Base-by-base conservation (phyloP, 2,329 filamentous ascomycete genomes). In the Aureobasidium pullulans region DNA sequence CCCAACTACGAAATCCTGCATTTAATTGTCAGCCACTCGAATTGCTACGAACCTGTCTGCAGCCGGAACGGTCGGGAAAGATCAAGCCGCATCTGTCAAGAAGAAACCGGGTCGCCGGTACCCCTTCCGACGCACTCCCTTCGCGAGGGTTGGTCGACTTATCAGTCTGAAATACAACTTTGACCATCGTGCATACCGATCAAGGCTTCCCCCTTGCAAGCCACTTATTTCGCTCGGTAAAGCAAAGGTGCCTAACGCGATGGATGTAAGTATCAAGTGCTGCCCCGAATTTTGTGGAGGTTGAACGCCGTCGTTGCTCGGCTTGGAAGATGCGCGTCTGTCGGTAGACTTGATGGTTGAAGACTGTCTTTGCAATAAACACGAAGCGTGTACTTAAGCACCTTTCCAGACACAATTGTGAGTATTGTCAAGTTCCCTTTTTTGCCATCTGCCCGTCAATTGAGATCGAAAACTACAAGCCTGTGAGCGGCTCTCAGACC, bases 191-290 rank as follows among this genome's bases (percentile, higher is more conserved):
- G 43, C 54, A 57, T 57, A 39, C 23, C 57, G 40, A 15, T 53
- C 40, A 37, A 50, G 29, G n/a, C 16, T 37, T n/a, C 37, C 40
- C 52, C 57, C 57, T 59, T 59, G 57, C 57, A 59, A 59, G 57
- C 57, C 57, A 59, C 57, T 53, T 13, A 46, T 46, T 46, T 13
- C 57, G 19, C 28, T 43, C 11, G 31, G 9, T 50, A 43, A 31
- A 42, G 16, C 10, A 49, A 15, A 43, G n/a, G 46, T 29, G 57
- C 47, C 40, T 15, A 31, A 34, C 19, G 23, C 57, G 15, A 59
- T 59, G 57, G 57, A 59, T 50, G 57, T 59, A 48, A 59, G 57
- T 50, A 59, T 16, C 16, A 31, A 23, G 16, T 29, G 19, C 7
- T 31, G 15, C 43, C 43, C 54, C 32, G 29, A 23, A 19, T 2